phyloP scores from a whole-genome alignment of 2,329 filamentous ascomycete genomes.

The Coleophoma crateriformis region DNA sequence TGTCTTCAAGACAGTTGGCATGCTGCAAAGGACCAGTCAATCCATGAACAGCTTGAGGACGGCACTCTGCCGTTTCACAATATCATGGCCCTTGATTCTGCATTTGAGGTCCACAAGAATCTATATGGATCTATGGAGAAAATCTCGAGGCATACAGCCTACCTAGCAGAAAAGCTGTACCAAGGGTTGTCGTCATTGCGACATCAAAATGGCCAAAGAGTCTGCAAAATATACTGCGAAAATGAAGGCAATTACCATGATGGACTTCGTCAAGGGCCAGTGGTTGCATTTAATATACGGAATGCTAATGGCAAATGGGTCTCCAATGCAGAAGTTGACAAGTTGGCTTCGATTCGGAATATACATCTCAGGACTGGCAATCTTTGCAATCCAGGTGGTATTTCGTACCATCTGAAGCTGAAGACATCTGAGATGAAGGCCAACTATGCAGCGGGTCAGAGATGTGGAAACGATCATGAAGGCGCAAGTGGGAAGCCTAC shows the following conservation, averaged over 20 bases:
- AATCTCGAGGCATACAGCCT: constrained; percentile 66
- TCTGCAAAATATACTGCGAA: constrained; percentile 24
- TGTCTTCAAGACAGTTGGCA: constrained; percentile 79
- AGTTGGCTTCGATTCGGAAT: constrained; percentile 69
- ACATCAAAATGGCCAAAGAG: constrained; percentile 55
- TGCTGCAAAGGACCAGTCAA: constrained; percentile 60
- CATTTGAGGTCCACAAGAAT: constrained; percentile 61
- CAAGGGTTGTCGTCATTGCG: constrained; percentile 50
- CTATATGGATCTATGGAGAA: constrained; percentile 68
- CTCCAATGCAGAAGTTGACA: constrained; percentile 77
- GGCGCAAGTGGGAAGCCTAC: constrained; percentile 80
- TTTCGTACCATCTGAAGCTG: constrained; percentile 65
- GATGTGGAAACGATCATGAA: constrained; percentile 66
- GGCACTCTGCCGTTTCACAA: constrained; percentile 87
- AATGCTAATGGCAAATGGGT: constrained; percentile 68
- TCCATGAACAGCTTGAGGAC: constrained; percentile 85
- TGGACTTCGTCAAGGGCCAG: constrained; percentile 51
- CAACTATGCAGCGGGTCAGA: constrained; percentile 78
- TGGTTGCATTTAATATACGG: constrained; percentile 77
- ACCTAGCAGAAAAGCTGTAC: constrained; percentile 55
- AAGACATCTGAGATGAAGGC: constrained; percentile 74
- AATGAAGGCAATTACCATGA: constrained; percentile 12
- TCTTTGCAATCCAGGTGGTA: constrained; percentile 85
- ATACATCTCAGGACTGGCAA: constrained; percentile 85
- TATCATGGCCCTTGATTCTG: constrained; percentile 76